A percentile compares a stretch with the other conserved stretches of the same genome.
Evolutionary conservation across 768 basidiomycete species (phyloP).

Genomic region (Pleurotus citrinopileatus): DNA sequence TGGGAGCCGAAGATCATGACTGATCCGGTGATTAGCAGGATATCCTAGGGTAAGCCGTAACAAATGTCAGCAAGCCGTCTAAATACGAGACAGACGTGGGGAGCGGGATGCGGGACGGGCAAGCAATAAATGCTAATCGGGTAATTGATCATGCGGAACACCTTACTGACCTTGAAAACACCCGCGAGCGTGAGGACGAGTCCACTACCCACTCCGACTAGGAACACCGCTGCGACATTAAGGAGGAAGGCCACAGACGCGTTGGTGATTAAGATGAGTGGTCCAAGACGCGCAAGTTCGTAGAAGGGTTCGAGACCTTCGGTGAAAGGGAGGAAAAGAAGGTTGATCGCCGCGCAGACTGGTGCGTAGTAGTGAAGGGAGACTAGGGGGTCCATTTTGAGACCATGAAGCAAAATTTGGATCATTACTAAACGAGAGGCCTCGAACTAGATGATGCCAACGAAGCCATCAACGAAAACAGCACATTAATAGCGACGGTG

Average conservation of each 20-base stretch:
- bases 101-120: constrained; percentile 12
- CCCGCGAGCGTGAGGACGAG: constrained; percentile 91
- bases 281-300: constrained; percentile 60
- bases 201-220: constrained; percentile 86
- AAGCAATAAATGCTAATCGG: constrained; percentile 15
- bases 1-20: constrained; percentile 80
- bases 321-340: constrained; percentile 83
- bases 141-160: neutral
- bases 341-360: constrained; percentile 89
- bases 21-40: constrained; percentile 89
- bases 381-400: constrained; percentile 97
- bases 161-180: constrained; percentile 73
- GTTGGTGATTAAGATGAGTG: constrained; percentile 69
- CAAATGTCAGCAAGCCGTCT: neutral
- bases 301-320: constrained; percentile 89
- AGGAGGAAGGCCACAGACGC: constrained; percentile 85
- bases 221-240: constrained; percentile 92
- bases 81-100: constrained; percentile 21
- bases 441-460: constrained; percentile 62
- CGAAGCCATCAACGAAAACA: neutral
- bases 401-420: constrained; percentile 87
- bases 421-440: constrained; percentile 95
- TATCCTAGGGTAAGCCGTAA: constrained; percentile 57
- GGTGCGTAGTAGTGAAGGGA: constrained; percentile 97
- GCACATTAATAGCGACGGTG: neutral